Percentiles rank a stretch among this genome's conserved stretches.
Evolutionary conservation across 805 yeast genomes (phyloP).

Genomic region (Limtongia smithiae): DNA sequence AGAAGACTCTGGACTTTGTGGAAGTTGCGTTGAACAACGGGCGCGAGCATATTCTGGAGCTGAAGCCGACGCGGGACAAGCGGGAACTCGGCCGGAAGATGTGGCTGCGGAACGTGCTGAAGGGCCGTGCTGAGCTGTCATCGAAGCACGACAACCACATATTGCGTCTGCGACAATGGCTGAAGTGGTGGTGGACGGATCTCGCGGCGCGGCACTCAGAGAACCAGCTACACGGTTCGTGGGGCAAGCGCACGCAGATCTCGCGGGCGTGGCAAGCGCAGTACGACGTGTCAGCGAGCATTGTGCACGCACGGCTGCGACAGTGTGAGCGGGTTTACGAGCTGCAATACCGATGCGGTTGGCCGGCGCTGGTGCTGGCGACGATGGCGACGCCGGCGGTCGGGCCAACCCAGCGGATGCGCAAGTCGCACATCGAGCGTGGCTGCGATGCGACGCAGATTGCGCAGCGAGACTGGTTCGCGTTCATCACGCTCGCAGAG

Average conservation of each 20-base stretch:
- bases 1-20: slow-evolving; percentile 20
- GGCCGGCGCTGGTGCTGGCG: slow-evolving; percentile 31
- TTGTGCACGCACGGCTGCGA: slow-evolving; percentile 29
- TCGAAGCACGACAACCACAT: slow-evolving; percentile 19
- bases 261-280: slow-evolving; percentile 25
- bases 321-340: slow-evolving; percentile 30
- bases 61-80: slow-evolving; percentile 6
- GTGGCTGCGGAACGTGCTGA: slow-evolving; percentile 26
- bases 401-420: slow-evolving; percentile 27
- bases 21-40: slow-evolving; percentile 24
- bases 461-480: slow-evolving; percentile 27
- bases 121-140: slow-evolving; percentile 30
- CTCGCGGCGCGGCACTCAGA: slow-evolving; percentile 27
- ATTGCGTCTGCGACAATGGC: slow-evolving; percentile 27
- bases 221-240: slow-evolving; percentile 22
- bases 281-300: slow-evolving; percentile 27
- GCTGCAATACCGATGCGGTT: slow-evolving; percentile 29
- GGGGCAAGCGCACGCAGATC: slow-evolving; percentile 27
- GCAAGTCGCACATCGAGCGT: slow-evolving; percentile 30
- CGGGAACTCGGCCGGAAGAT: slow-evolving; percentile 18
- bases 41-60: slow-evolving; percentile 16
- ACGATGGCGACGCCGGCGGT: slow-evolving; percentile 29
- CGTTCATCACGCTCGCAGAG: slow-evolving; percentile 22
- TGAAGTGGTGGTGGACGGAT: slow-evolving; percentile 32
- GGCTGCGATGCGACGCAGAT: slow-evolving; percentile 31